Percentiles rank a stretch among this genome's conserved stretches.
Evolutionary conservation across 2,329 filamentous ascomycete species (phyloP).

Genomic region (Xylariales sp.): DNA sequence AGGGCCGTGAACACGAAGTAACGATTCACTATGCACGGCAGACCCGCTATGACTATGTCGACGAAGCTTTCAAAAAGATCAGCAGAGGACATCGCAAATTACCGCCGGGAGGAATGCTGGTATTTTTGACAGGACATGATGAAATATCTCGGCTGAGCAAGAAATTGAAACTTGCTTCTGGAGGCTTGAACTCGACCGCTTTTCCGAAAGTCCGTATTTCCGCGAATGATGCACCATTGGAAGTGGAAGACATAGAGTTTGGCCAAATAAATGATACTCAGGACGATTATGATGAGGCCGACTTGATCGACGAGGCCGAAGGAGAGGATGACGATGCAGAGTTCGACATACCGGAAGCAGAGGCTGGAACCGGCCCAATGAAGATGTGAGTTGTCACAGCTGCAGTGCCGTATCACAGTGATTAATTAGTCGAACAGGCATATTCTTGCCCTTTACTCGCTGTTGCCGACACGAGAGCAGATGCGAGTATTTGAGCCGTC

Average conservation of each 20-base stretch:
- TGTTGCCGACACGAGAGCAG: constrained; percentile 86
- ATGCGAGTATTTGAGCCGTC: constrained; percentile 82
- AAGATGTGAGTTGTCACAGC: too few species aligned
- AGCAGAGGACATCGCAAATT: constrained; percentile 83
- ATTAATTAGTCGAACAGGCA: too few species aligned
- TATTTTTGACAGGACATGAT: constrained; percentile 90
- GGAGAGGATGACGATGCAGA: constrained; percentile 62
- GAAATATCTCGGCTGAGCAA: constrained; percentile 86
- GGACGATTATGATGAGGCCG: constrained; percentile 50
- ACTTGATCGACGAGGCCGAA: constrained; percentile 50
- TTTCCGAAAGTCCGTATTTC: constrained; percentile 69
- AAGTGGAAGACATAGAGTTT: constrained; percentile 83
- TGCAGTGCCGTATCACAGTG: too few species aligned
- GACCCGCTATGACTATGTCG: constrained; percentile 82
- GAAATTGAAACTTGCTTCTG: constrained; percentile 64
- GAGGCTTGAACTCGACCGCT: constrained; percentile 49
- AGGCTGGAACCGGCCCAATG: constrained; percentile 57
- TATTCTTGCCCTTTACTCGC: constrained; percentile 88
- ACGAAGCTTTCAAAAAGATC: constrained; percentile 85
- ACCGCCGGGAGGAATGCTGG: constrained; percentile 83
- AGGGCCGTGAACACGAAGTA: constrained; percentile 88
- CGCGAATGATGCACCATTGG: constrained; percentile 71
- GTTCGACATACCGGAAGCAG: constrained; percentile 64
- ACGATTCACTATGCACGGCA: constrained; percentile 82
- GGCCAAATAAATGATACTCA: constrained; percentile 66